phyloP scores from a whole-genome alignment of 2,329 filamentous ascomycete species.

The Aspergillus sclerotialis region DNA sequence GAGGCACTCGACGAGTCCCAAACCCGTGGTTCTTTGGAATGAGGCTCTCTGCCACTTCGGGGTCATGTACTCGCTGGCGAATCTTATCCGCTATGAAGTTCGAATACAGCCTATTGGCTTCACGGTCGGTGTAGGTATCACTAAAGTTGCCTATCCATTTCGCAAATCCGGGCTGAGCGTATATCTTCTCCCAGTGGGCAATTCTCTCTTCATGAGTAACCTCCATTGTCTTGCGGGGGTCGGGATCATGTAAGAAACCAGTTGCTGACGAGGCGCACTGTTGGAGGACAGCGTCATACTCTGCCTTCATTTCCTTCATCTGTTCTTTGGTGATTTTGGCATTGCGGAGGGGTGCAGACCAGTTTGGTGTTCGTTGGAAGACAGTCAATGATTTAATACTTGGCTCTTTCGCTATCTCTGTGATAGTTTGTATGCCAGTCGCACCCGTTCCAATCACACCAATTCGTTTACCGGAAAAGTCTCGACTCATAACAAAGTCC shows the following conservation, averaged over 20 bases:
- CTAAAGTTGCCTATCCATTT: slow-evolving; percentile 25
- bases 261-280: not conserved
- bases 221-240: slow-evolving; percentile 4
- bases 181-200: slow-evolving; percentile 9
- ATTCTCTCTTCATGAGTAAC: not conserved
- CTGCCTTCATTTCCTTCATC: slow-evolving; percentile 11
- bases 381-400: slow-evolving; percentile 19
- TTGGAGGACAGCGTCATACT: slow-evolving; percentile 5
- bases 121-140: slow-evolving; percentile 3
- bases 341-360: slow-evolving; percentile 27
- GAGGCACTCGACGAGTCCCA: slow-evolving; percentile 10
- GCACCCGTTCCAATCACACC: slow-evolving; percentile 37
- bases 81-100: slow-evolving; percentile 16
- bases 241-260: slow-evolving; percentile 6
- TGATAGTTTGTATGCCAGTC: slow-evolving; percentile 21
- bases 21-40: slow-evolving; percentile 16
- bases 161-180: slow-evolving; percentile 30
- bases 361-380: slow-evolving; percentile 34
- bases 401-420: slow-evolving; percentile 17
- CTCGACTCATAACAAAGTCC: slow-evolving; percentile 35
- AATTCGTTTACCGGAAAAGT: slow-evolving; percentile 44
- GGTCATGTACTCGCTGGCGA: slow-evolving; percentile 10
- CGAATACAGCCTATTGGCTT: slow-evolving; percentile 13
- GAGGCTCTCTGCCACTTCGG: slow-evolving; percentile 8
- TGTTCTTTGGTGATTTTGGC: slow-evolving; percentile 16